A percentile compares a stretch with the other conserved stretches of the same genome.
Conservation (phyloP, 139 green algal genomes). For the Tetratostichococcus sp. region DNA sequence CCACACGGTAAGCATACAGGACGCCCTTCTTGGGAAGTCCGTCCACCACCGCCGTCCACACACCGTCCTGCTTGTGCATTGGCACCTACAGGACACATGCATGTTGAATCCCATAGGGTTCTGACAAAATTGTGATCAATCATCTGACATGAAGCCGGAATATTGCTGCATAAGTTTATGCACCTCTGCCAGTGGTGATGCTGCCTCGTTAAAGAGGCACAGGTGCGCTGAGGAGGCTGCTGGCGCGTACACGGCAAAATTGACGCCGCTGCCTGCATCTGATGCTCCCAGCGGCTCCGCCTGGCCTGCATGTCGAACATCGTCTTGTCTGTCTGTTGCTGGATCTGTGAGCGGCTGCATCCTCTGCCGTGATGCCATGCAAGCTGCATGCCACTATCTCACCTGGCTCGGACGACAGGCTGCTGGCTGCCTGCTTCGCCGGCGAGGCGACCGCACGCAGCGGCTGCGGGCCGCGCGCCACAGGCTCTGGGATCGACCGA, state of each 20-base stretch:
- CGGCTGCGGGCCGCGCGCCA: too few relatives aligned
- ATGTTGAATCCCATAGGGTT: too few relatives aligned
- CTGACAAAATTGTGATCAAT: too few relatives aligned
- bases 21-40: slow-evolving; percentile 55
- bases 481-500: neutral
- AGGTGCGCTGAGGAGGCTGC: slow-evolving; percentile 63
- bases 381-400: neutral
- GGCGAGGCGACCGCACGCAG: neutral
- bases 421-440: neutral
- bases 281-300: slow-evolving; percentile 70
- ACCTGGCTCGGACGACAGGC: neutral
- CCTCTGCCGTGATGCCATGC: too few relatives aligned
- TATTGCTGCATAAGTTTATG: too few relatives aligned
- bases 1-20: slow-evolving; percentile 71
- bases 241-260: slow-evolving; percentile 77
- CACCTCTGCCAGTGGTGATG: slow-evolving; percentile 34
- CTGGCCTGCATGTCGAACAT: slow-evolving; percentile 9
- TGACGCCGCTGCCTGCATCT: slow-evolving; percentile 38
- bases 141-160: too few relatives aligned
- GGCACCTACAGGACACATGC: slow-evolving; percentile 11
- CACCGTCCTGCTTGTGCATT: slow-evolving; percentile 45
- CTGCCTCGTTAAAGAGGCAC: slow-evolving; percentile 47
- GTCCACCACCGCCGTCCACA: slow-evolving; percentile 72
- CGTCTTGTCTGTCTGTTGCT: too few relatives aligned
- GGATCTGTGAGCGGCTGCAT: too few relatives aligned